These are phyloP conservation scores for Vitis hybrid DNA, from an alignment of 177 flowering plant genomes.

Conservation along the genomic window DNA sequence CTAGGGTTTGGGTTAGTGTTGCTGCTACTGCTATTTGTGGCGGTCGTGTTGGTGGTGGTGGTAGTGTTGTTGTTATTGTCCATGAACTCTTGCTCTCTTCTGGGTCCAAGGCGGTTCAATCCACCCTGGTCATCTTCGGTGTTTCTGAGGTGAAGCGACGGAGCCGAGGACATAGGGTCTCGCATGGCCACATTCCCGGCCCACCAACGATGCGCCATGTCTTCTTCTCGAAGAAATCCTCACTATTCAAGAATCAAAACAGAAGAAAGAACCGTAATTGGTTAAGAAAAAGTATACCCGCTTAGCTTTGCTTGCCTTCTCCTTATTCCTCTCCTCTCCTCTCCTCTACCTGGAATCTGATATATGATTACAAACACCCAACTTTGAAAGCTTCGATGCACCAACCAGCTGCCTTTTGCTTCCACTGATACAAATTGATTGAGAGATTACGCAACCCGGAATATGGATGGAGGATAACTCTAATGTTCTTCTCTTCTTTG, in stretches of 20 bases:
- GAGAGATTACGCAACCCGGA: neutral
- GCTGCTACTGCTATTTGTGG: conserved; percentile 31
- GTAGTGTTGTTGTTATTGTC: conserved; percentile 18
- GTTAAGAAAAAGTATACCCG: conserved; percentile 1
- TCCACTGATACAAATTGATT: neutral
- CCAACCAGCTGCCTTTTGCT: neutral
- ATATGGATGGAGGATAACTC: neutral
- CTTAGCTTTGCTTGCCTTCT: neutral
- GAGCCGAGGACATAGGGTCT: conserved; percentile 37
- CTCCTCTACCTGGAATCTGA: too few species aligned
- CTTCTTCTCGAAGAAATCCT: conserved; percentile 5
- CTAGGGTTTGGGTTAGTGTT: conserved; percentile 20
- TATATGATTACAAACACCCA: too few species aligned
- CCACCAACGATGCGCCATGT: conserved; percentile 89
- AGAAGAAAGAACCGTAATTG: neutral
- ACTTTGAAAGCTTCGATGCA: too few species aligned
- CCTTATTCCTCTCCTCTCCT: neutral
- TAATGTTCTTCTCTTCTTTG: conserved; percentile 2
- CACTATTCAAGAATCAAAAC: neutral
- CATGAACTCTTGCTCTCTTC: conserved; percentile 42
- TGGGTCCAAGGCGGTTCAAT: conserved; percentile 29
- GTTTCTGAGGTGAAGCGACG: conserved; percentile 54
- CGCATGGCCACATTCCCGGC: conserved; percentile 68
- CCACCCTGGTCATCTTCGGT: conserved; percentile 32
- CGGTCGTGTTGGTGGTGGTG: conserved; percentile 14